phyloP scores from a whole-genome alignment of 805 yeast species.

The Yamadazyma tumulicola region DNA sequence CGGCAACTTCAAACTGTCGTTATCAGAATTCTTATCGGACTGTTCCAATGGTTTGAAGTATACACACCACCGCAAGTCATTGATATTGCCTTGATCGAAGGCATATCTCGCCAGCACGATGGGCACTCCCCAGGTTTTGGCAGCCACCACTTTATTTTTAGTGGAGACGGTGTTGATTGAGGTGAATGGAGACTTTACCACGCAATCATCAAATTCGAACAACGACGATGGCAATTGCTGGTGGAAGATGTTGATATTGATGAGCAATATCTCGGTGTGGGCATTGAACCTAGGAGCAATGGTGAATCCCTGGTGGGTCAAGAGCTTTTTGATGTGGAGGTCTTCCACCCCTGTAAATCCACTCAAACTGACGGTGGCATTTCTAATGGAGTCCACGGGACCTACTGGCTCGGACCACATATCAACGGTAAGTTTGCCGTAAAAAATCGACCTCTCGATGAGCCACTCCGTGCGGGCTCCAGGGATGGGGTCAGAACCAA shows the following conservation, averaged over 20 bases:
- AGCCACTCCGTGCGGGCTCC: slow-evolving; percentile 69
- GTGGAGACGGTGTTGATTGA: slow-evolving; percentile 41
- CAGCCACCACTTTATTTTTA: slow-evolving; percentile 53
- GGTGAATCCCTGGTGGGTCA: slow-evolving; percentile 50
- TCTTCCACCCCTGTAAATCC: slow-evolving; percentile 80
- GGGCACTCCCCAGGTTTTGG: slow-evolving; percentile 55
- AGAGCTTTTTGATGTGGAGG: slow-evolving; percentile 64
- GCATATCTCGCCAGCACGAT: slow-evolving; percentile 53
- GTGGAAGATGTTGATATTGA: slow-evolving; percentile 48
- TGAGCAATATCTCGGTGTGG: slow-evolving; percentile 53
- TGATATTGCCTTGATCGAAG: slow-evolving; percentile 26
- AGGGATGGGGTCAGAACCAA: slow-evolving; percentile 11
- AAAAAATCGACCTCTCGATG: slow-evolving; percentile 68
- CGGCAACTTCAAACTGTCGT: slow-evolving; percentile 35
- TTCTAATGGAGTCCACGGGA: slow-evolving; percentile 2
- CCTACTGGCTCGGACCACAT: slow-evolving; percentile 57
- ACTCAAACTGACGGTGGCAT: slow-evolving; percentile 48
- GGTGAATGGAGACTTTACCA: slow-evolving; percentile 31
- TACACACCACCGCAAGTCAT: slow-evolving; percentile 52
- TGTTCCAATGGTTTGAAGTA: slow-evolving; percentile 39
- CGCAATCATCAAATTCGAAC: slow-evolving; percentile 22
- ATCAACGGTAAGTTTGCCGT: slow-evolving; percentile 47
- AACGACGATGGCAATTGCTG: slow-evolving; percentile 39
- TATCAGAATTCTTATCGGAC: slow-evolving; percentile 8
- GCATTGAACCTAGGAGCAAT: slow-evolving; percentile 47